These are phyloP conservation scores for Toxoplasma gondii DNA, from an alignment of 169 alveolate genomes.

Conservation along the genomic window DNA sequence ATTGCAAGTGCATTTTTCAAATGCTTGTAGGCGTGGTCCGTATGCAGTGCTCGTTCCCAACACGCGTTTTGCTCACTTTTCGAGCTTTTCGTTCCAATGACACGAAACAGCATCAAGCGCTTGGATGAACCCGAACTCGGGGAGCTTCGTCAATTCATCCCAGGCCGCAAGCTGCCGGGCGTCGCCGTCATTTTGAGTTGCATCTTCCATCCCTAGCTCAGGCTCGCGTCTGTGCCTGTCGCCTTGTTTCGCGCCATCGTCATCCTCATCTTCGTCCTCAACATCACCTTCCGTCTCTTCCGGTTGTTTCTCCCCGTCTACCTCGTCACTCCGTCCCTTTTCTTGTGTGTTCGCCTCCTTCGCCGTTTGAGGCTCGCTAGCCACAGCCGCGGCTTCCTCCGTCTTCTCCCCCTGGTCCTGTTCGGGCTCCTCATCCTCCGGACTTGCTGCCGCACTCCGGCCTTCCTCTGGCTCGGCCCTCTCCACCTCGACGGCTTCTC, in stretches of 20 bases:
- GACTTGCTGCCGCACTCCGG: not conserved
- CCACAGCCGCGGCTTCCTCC: conserved; percentile 27
- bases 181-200: not conserved
- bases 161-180: conserved; percentile 31
- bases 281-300: not conserved
- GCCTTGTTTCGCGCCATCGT: not conserved
- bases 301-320: not conserved
- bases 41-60: not conserved
- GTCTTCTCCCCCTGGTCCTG: conserved; percentile 35
- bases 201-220: not conserved
- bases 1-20: too few species aligned
- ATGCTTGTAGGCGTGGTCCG: too few species aligned
- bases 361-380: not conserved
- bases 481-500: not conserved
- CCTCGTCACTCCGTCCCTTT: not conserved
- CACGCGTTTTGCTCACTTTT: conserved; percentile 22
- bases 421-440: conserved; percentile 31
- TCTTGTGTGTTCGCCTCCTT: not conserved
- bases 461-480: conserved; percentile 6
- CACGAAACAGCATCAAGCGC: conserved; percentile 42
- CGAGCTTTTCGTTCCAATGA: conserved; percentile 28
- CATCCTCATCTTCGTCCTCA: not conserved
- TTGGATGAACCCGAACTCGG: conserved; percentile 59
- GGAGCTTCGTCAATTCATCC: conserved; percentile 48
- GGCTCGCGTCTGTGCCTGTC: not conserved